phyloP scores from a whole-genome alignment of 164 flowering plant species.

The Macadamia tetraphylla region DNA sequence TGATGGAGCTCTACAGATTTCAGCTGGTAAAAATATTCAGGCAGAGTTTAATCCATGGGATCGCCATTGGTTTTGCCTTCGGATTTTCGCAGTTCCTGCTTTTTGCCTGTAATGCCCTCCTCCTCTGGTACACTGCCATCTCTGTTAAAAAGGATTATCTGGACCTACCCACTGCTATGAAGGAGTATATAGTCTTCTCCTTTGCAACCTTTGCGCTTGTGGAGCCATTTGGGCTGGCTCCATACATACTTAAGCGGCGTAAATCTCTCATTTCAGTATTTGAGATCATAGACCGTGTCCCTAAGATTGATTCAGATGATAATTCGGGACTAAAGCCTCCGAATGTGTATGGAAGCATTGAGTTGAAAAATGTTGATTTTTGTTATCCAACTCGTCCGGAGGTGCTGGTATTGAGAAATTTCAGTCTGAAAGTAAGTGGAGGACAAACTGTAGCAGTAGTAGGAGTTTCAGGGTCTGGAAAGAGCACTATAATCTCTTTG shows the following conservation, averaged over 20 bases:
- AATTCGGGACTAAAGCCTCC: conserved; percentile 77
- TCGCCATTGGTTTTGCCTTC: conserved; percentile 88
- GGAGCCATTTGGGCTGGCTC: conserved; percentile 98
- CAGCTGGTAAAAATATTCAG: conserved; percentile 68
- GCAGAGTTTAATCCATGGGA: conserved; percentile 82
- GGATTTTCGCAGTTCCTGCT: conserved; percentile 99
- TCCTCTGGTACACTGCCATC: conserved; percentile 84
- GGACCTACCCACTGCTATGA: conserved; percentile 66
- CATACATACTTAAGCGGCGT: conserved; percentile 86
- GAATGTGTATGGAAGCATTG: conserved; percentile 87
- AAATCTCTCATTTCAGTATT: conserved; percentile 83
- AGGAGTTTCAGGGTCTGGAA: conserved; percentile 97
- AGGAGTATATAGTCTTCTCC: conserved; percentile 92
- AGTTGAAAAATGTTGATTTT: conserved; percentile 82
- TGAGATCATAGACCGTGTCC: conserved; percentile 86
- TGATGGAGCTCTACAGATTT: conserved; percentile 84
- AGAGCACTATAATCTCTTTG: conserved; percentile 86
- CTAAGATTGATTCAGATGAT: conserved; percentile 90
- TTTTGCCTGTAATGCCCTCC: conserved; percentile 93
- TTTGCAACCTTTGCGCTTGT: conserved; percentile 96
- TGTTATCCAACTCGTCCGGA: conserved; percentile 93
- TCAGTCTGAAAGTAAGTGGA: conserved; percentile 85
- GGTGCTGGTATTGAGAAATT: conserved; percentile 75
- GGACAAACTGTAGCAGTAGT: conserved; percentile 97
- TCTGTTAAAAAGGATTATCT: conserved; percentile 42